Percentiles rank a stretch among this genome's conserved stretches.
Conservation (phyloP, 2,329 filamentous ascomycete species). For the Diaporthe ampelina region DNA sequence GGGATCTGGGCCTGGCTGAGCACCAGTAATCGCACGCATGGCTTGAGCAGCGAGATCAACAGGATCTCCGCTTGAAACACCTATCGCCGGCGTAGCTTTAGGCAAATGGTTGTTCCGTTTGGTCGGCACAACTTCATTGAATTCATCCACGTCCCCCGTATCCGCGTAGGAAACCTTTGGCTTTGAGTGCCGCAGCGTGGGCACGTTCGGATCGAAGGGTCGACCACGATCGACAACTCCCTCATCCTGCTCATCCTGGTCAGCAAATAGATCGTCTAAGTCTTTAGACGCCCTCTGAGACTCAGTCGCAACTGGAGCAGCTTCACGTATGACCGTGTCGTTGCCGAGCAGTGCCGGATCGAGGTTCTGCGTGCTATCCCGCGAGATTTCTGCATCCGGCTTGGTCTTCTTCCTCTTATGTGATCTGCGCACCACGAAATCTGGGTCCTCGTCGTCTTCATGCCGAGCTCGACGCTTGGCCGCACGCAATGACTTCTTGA, state of each 20-base stretch:
- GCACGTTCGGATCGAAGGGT: conserved; percentile 60
- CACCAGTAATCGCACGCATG: conserved; percentile 48
- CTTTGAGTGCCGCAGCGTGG: conserved; percentile 65
- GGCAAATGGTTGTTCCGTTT: conserved; percentile 41
- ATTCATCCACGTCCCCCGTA: conserved; percentile 60
- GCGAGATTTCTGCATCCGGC: conserved; percentile 52
- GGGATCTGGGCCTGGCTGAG: background rate
- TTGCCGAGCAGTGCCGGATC: conserved; percentile 64
- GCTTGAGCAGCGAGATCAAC: conserved; percentile 50
- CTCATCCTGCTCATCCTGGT: conserved; percentile 23
- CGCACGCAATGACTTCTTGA: conserved; percentile 67
- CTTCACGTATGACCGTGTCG: conserved; percentile 43
- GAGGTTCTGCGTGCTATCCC: conserved; percentile 58
- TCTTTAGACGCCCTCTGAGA: conserved; percentile 28
- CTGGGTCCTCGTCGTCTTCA: conserved; percentile 66
- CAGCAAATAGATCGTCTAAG: conserved; percentile 32
- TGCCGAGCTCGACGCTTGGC: conserved; percentile 67
- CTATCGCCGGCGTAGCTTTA: conserved; percentile 31
- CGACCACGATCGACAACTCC: conserved; percentile 41
- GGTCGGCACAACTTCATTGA: conserved; percentile 53
- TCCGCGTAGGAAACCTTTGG: conserved; percentile 66
- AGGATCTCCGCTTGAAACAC: conserved; percentile 47
- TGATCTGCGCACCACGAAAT: conserved; percentile 61
- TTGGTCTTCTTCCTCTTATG: conserved; percentile 62
- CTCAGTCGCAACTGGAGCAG: conserved; percentile 36